Evolutionary conservation across 108 stramenopile genomes (phyloP), one percentile per base, ranked within the genome.

Genomic region (Skeletonema grethae): DNA sequence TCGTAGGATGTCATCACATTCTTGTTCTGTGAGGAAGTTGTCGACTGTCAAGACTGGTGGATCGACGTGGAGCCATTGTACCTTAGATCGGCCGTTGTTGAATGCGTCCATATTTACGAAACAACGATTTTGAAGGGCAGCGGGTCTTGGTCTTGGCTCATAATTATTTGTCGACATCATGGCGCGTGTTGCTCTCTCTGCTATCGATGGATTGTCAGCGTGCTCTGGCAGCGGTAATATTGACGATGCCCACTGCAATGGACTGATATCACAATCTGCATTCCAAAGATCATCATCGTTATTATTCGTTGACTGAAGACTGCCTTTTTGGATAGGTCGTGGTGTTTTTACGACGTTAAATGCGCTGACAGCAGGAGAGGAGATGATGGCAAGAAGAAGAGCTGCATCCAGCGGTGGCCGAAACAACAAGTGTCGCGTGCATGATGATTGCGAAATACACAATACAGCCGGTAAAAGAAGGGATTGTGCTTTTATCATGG

Each of bases 21-120:
- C 73, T 7, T 56, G 56, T 2, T 66, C 46, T 7, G 73, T 34
- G 15, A 75, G 5, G 25, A 75, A 75, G 22, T 68, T 53, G 38
- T 75, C 73, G 9, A 75, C 73, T 36, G 28, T 60, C 9, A 75
- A 16, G n/a, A 75, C 73, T 11, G 73, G 73, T 41, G 73, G 73
- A 38, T 75, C 73, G 4, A 75, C 67, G 56, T 75, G 73, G 13
- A 68, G 67, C 65, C 65, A 75, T 36, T 43, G 36, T 2, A 22
- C 61, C 34, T 34, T 34, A 5, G 5, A 34, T 18, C 18, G 62
- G 18, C 50, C 61, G 46, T 66, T 30, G 34, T 34, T 6, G 4
- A 66, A 57, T 55, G 20, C 38, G 15, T 75, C 13, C 10, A 75
- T 11, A 25, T 75, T 67, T 15, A 75, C 50, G 24, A n/a, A 13